Evolutionary conservation across 352 stramenopile species (phyloP).

Genomic region (Pythium aristosporum): DNA sequence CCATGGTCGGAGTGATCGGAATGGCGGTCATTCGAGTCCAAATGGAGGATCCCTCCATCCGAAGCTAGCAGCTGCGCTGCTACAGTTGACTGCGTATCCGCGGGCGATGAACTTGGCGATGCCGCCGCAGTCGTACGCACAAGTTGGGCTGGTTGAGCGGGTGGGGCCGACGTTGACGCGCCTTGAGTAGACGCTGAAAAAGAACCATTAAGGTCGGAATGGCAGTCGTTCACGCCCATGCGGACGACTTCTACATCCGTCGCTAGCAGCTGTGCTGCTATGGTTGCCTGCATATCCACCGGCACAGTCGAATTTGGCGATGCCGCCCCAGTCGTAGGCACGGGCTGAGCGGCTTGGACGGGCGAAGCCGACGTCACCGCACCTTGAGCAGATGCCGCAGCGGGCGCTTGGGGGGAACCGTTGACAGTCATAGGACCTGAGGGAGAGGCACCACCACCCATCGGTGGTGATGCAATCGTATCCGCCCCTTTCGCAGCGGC

Average conservation of each 20-base stretch:
- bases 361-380: neutral
- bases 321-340: neutral
- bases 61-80: neutral
- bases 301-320: neutral
- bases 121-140: neutral
- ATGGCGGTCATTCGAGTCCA: slow-evolving; percentile 5
- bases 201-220: slow-evolving; percentile 9
- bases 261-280: neutral
- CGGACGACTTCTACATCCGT: neutral
- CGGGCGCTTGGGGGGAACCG: no score
- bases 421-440: neutral
- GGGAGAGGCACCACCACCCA: neutral
- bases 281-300: neutral
- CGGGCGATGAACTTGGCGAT: neutral
- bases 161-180: neutral
- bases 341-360: neutral
- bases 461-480: neutral
- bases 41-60: neutral
- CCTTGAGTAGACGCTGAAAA: neutral
- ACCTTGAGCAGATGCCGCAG: neutral
- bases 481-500: neutral
- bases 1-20: slow-evolving; percentile 12
- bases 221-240: neutral
- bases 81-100: neutral
- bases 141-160: neutral